Percentiles rank a stretch among this genome's conserved stretches.
These are phyloP conservation scores for Erythrobasidium yunnanense DNA, from an alignment of 768 basidiomycete genomes.

Conservation along the genomic window DNA sequence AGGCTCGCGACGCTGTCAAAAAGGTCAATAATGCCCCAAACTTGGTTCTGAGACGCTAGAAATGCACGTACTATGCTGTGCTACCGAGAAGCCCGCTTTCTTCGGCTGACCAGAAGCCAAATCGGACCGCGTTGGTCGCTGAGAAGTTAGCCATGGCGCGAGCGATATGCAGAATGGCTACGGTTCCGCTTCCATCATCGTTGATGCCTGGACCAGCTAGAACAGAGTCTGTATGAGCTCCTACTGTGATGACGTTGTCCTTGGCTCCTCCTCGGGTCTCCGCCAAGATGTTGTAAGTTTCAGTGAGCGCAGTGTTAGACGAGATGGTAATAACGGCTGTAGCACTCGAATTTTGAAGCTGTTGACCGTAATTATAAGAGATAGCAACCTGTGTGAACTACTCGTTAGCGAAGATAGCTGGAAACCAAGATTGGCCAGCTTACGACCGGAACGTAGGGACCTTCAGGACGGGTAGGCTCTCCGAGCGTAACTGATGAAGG, in stretches of 20 bases:
- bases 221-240: constrained; percentile 10
- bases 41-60: not conserved
- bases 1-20: not conserved
- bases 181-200: constrained; percentile 11
- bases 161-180: not conserved
- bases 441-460: not conserved
- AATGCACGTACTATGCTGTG: not conserved
- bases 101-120: constrained; percentile 14
- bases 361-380: not conserved
- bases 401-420: not conserved
- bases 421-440: not conserved
- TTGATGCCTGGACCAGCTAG: constrained; percentile 11
- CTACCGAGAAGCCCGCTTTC: not conserved
- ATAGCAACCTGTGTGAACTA: not conserved
- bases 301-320: not conserved
- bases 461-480: not conserved
- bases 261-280: not conserved
- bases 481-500: not conserved
- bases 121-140: not conserved
- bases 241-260: constrained; percentile 7
- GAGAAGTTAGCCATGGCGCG: not conserved
- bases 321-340: not conserved
- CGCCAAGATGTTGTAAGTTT: constrained; percentile 1
- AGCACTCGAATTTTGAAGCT: not conserved
- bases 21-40: not conserved